Percentiles rank a stretch among this genome's conserved stretches.
Conservation (phyloP, 2,329 filamentous ascomycete species). For the Trichoderma gracile region DNA sequence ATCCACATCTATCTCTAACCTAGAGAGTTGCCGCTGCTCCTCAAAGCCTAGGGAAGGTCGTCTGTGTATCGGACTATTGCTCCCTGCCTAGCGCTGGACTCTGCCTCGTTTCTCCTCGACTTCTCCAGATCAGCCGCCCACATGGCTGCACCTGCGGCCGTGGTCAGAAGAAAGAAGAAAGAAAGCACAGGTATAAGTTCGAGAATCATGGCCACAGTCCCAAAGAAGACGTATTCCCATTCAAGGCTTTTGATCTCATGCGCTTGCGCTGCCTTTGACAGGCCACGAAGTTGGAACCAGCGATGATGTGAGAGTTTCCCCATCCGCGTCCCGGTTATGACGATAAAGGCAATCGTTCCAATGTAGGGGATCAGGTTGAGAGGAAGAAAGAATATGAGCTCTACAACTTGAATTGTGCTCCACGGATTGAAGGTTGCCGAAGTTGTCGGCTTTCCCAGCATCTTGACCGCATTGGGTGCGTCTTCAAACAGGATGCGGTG, state of each 20-base stretch:
- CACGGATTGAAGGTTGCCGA: conserved; percentile 83
- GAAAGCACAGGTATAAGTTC: conserved; percentile 87
- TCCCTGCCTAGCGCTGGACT: conserved; percentile 3
- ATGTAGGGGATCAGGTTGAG: conserved; percentile 85
- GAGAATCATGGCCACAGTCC: conserved; percentile 77
- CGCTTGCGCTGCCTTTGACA: conserved; percentile 73
- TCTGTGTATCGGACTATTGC: conserved; percentile 16
- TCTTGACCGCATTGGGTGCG: conserved; percentile 70
- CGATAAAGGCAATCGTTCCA: conserved; percentile 80
- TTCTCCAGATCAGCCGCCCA: conserved; percentile 82
- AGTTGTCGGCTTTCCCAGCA: conserved; percentile 77
- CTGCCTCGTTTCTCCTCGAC: conserved; percentile 15
- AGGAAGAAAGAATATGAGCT: conserved; percentile 76
- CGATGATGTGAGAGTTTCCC: conserved; percentile 89
- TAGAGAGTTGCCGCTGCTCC: background rate
- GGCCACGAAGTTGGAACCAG: conserved; percentile 78
- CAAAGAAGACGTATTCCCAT: conserved; percentile 93
- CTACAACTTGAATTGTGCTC: conserved; percentile 84
- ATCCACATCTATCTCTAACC: background rate
- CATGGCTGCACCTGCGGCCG: conserved; percentile 78
- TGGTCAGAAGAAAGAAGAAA: conserved; percentile 93
- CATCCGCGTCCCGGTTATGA: conserved; percentile 82
- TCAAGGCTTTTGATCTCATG: conserved; percentile 65
- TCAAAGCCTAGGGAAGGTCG: conserved; percentile 3
- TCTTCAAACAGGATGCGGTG: conserved; percentile 67